These are phyloP conservation scores for Neurospora pannonica DNA, from an alignment of 495 filamentous ascomycete species.

Conservation along the genomic window DNA sequence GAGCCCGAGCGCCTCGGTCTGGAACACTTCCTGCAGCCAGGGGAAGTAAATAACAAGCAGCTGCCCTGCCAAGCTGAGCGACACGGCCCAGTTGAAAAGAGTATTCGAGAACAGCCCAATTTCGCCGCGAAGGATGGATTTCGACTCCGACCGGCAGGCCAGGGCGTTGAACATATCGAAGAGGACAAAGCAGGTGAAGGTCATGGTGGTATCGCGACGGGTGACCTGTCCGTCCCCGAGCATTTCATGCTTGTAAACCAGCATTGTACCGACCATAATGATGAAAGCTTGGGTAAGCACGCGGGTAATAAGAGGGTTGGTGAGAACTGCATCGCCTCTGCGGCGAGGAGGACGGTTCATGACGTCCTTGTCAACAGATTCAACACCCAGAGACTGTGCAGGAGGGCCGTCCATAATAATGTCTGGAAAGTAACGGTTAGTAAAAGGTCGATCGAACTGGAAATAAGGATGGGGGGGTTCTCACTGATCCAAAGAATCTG, in stretches of 20 bases:
- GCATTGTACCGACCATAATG: slow-evolving; percentile 86
- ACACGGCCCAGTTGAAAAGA: slow-evolving; percentile 93
- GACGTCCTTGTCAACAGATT: slow-evolving; percentile 87
- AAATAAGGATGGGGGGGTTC: slow-evolving; percentile 25
- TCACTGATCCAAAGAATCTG: slow-evolving; percentile 99
- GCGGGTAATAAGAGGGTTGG: slow-evolving; percentile 65
- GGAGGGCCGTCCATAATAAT: slow-evolving; percentile 99
- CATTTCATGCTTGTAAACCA: slow-evolving; percentile 89
- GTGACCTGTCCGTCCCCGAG: slow-evolving; percentile 66
- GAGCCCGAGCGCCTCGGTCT: slow-evolving; percentile 76
- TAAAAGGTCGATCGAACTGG: not conserved
- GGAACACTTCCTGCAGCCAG: slow-evolving; percentile 85
- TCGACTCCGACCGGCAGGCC: slow-evolving; percentile 83
- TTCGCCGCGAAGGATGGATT: slow-evolving; percentile 80
- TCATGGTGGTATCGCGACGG: slow-evolving; percentile 96
- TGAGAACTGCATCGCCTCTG: slow-evolving; percentile 77
- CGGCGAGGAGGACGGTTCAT: slow-evolving; percentile 87
- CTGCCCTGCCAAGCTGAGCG: slow-evolving; percentile 74
- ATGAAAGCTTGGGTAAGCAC: slow-evolving; percentile 81
- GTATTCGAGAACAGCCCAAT: slow-evolving; percentile 72
- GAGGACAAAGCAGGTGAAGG: slow-evolving; percentile 95
- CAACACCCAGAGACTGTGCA: slow-evolving; percentile 92
- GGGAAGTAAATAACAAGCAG: slow-evolving; percentile 88
- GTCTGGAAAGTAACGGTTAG: slow-evolving; percentile 40
- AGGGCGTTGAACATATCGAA: slow-evolving; percentile 99